Base-by-base conservation (phyloP, 2,329 filamentous ascomycete species). In the Penicillium frequentans region DNA sequence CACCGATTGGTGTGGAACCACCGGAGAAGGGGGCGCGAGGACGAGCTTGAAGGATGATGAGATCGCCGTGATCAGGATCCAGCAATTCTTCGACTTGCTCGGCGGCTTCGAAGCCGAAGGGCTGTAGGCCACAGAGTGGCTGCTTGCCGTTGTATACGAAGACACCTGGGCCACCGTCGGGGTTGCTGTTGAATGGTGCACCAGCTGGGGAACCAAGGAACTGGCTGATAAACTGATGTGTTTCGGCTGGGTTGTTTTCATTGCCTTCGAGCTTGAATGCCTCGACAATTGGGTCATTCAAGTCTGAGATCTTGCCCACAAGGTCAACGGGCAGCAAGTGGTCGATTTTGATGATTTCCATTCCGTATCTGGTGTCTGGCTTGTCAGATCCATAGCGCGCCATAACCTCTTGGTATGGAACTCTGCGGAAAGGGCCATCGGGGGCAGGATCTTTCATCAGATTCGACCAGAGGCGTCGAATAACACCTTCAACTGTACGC, bases 321-420 rank as follows among this genome's bases (percentile, higher is more conserved):
- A 96, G 87, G 56, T 88, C 82, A 7, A 76, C 68, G 8, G 85
- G 82, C 5, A 90, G 77, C 55, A 89, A 74, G 59, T 88, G 76
- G 21, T 88, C 86, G 39, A 96, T 80, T 1, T 80, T 79, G 52
- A 77, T 79, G 59, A 96, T 90, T 83, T 91, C 70, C 63, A 69
- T 87, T 1, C 85, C 84, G 37, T 93, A 88, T 19, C 95, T 86
- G 10, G 93, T 77, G 70, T 99, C 95, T 4, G 95, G 95, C 73
- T 99, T 99, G 74, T 99, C 95, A 5, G 86, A 90, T 11, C 95
- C 95, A 68, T 93, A 96, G 3, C 77, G 79, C 1, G 82, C 77
- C 87, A 99, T 98, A 19, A 89, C 89, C 39, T 90, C 80, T 31
- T 89, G 74, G 68, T 98, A 99, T 1, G 84, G 83, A 65, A 91